These are phyloP conservation scores for Mycothermus thermophilus DNA, from an alignment of 495 filamentous ascomycete genomes.

Conservation along the genomic window DNA sequence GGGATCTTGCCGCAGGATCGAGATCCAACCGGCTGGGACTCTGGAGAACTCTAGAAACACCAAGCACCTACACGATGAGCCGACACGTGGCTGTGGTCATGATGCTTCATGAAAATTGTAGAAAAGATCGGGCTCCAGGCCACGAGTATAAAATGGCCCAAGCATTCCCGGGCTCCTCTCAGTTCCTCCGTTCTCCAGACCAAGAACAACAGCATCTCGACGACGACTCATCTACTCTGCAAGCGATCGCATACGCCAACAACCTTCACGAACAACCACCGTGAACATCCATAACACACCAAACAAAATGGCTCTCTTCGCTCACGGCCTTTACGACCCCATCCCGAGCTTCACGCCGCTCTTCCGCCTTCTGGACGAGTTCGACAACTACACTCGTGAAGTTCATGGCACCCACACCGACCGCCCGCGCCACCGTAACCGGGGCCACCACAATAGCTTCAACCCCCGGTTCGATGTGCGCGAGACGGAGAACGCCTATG, in stretches of 20 bases:
- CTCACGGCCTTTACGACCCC: slow-evolving; percentile 35
- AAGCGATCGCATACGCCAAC: not conserved
- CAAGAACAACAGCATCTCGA: no score
- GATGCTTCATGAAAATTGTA: no score
- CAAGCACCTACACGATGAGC: no score
- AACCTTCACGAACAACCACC: not conserved
- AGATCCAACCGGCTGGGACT: no score
- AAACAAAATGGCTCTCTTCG: slow-evolving; percentile 54
- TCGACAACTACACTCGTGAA: slow-evolving; percentile 39
- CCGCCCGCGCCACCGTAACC: slow-evolving; percentile 15
- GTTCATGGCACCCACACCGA: slow-evolving; percentile 10
- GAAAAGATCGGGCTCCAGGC: no score
- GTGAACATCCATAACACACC: slow-evolving; percentile 4
- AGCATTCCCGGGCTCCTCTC: no score
- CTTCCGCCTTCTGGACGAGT: slow-evolving; percentile 65
- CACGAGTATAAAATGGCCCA: no score
- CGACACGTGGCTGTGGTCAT: no score
- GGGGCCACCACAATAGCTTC: slow-evolving; percentile 8
- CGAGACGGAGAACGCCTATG: slow-evolving; percentile 50
- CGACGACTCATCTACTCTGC: no score
- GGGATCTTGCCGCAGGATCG: no score
- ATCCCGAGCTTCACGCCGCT: slow-evolving; percentile 46
- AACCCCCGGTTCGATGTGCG: slow-evolving; percentile 55
- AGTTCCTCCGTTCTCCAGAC: no score
- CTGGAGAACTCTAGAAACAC: no score